Conservation (phyloP, 106 monocot species). For the Acorus calamus region DNA sequence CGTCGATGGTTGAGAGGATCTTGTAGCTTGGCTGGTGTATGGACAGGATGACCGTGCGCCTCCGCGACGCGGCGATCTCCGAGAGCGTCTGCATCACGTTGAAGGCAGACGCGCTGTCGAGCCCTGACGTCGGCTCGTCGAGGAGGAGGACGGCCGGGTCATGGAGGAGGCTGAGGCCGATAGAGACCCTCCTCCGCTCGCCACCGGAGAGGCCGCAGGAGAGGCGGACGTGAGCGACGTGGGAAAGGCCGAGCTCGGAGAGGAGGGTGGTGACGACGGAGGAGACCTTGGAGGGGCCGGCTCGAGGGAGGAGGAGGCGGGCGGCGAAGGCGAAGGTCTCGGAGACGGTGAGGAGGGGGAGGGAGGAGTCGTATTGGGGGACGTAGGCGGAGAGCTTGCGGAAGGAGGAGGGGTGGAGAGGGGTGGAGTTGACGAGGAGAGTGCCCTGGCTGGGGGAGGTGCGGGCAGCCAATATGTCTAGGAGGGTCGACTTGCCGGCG, state of each 20-base stretch:
- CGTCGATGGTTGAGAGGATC: constrained; percentile 57
- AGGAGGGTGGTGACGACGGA: constrained; percentile 36
- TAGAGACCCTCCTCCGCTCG: constrained; percentile 83
- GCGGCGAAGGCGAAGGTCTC: constrained; percentile 82
- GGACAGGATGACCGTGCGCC: constrained; percentile 52
- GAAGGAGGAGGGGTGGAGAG: constrained; percentile 48
- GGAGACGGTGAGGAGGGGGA: constrained; percentile 74
- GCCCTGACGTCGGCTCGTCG: constrained; percentile 95
- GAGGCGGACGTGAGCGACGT: constrained; percentile 49
- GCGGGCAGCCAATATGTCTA: constrained; percentile 80
- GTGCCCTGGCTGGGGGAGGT: constrained; percentile 48
- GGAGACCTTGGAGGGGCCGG: constrained; percentile 3
- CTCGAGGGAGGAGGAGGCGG: constrained; percentile 35
- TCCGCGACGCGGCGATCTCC: constrained; percentile 28
- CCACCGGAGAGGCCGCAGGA: constrained; percentile 62
- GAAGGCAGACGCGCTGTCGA: constrained; percentile 77
- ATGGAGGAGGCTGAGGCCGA: constrained; percentile 66
- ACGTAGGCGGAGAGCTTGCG: constrained; percentile 74
- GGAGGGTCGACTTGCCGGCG: constrained; percentile 87
- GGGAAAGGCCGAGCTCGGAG: constrained; percentile 61
- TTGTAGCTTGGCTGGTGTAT: constrained; percentile 87
- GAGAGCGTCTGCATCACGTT: constrained; percentile 49
- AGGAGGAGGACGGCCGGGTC: constrained; percentile 71
- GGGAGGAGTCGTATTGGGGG: constrained; percentile 66
- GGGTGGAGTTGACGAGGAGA: constrained; percentile 67